Base-by-base conservation (phyloP, 2,329 filamentous ascomycete species). In the Fusarium mundagurra region DNA sequence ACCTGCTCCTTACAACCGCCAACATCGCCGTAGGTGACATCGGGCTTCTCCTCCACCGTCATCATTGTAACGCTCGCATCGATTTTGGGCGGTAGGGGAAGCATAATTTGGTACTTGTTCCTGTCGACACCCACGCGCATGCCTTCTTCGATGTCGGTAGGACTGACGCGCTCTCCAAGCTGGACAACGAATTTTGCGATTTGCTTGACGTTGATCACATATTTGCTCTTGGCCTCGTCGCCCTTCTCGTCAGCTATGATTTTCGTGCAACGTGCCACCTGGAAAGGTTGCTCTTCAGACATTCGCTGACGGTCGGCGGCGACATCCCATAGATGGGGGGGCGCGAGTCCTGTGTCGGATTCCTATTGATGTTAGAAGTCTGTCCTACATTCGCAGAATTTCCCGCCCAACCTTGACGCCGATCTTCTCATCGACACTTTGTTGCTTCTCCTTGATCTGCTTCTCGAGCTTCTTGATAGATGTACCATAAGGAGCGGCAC, bases 181-280 rank as follows among this genome's bases (percentile, higher is more conserved):
- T 98, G 96, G 76, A 99, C 96, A 58, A 99, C 96, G 80, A 99
- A 99, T 86, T 99, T 99, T 81, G 96, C 96, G 80, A 99, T 99
- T 85, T 99, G 96, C 88, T 99, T 99, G 78, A 99, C 96, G 85
- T 99, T 99, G 89, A 99, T 99, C 80, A 99, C 95, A 87, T 99
- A 99, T 91, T 98, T 99, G 91, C 93, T 97, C 90, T 99, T 99
- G 73, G 97, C 94, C 70, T 94, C 88, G 82, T 98, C 95, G n/a
- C 84, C 84, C 85, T 96, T 96, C 83, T 98, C 95, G 81, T 98
- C 96, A 71, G 95, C 92, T 78, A 99, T 99, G 83, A 99, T 99
- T 89, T 99, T 99, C 69, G 96, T 99, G 89, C 96, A 99, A 81
- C 96, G 90, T 75, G 96, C 96, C 74, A 99, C 96, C 86, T 99